These are phyloP conservation scores for Cercophora scortea DNA, from an alignment of 495 filamentous ascomycete genomes.

Conservation along the genomic window DNA sequence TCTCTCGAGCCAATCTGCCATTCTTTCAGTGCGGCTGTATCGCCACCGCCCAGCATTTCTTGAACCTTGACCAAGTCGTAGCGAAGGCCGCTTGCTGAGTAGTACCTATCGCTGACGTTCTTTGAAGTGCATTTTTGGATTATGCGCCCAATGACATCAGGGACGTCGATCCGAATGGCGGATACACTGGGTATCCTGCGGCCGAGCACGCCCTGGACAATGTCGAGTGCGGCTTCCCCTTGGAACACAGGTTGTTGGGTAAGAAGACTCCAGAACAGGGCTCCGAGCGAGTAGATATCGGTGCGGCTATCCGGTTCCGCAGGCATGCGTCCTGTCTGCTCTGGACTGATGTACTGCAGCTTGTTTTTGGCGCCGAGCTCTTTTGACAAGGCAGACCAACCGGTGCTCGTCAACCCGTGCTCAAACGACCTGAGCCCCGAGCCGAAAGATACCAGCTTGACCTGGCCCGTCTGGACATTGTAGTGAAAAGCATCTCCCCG, in stretches of 20 bases:
- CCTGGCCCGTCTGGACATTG: constrained; percentile 53
- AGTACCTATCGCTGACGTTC: constrained; percentile 73
- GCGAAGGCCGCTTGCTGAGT: constrained; percentile 73
- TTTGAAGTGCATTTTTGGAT: constrained; percentile 89
- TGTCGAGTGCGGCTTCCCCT: constrained; percentile 70
- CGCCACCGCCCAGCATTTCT: constrained; percentile 65
- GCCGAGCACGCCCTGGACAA: constrained; percentile 77
- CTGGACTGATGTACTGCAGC: constrained; percentile 79
- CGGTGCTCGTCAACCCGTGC: constrained; percentile 73
- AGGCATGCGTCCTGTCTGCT: constrained; percentile 85
- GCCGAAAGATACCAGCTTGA: constrained; percentile 77
- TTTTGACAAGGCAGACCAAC: constrained; percentile 72
- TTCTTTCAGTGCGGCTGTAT: constrained; percentile 55
- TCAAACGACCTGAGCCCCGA: constrained; percentile 80
- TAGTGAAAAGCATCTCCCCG: constrained; percentile 84
- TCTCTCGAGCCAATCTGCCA: constrained; percentile 70
- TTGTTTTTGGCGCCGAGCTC: constrained; percentile 78
- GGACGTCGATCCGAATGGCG: constrained; percentile 66
- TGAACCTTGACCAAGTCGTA: constrained; percentile 65
- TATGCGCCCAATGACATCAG: constrained; percentile 68
- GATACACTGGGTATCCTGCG: constrained; percentile 68
- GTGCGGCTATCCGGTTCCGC: constrained; percentile 83
- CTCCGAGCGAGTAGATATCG: constrained; percentile 81
- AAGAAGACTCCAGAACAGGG: constrained; percentile 80
- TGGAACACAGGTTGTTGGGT: constrained; percentile 70